These are phyloP conservation scores for Mucor velutinosus DNA, from an alignment of 371 early-diverging fungal species.

Conservation along the genomic window DNA sequence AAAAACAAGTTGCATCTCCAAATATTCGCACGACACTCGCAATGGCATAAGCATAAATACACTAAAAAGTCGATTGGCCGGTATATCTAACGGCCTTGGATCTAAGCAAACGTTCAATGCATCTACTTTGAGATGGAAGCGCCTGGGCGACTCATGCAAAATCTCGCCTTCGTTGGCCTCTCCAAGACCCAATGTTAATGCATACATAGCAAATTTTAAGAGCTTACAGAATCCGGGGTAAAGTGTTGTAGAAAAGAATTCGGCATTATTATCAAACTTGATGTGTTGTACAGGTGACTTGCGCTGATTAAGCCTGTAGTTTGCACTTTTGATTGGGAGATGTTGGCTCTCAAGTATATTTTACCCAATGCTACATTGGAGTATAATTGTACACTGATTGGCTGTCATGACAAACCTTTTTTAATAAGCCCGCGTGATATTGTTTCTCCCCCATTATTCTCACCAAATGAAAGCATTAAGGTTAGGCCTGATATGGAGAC, in stretches of 20 bases:
- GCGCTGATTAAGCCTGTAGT: slow-evolving; percentile 8
- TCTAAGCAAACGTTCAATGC: background rate
- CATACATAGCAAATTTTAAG: slow-evolving; percentile 1
- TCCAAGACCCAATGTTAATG: too few relatives aligned
- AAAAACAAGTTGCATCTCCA: background rate
- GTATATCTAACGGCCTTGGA: background rate
- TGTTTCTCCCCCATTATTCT: background rate
- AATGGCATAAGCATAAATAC: background rate
- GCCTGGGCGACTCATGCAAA: too few relatives aligned
- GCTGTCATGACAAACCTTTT: slow-evolving; percentile 11
- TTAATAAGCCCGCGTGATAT: slow-evolving; percentile 8
- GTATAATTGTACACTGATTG: slow-evolving; percentile 22
- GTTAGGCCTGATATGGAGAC: background rate
- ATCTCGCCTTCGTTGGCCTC: too few relatives aligned
- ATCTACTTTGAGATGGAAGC: too few relatives aligned
- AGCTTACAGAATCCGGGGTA: background rate
- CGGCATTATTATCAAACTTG: background rate
- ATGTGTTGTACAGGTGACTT: background rate
- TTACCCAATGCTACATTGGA: background rate
- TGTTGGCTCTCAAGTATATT: background rate
- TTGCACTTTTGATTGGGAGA: background rate
- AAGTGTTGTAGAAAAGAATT: background rate
- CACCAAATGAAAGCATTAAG: background rate
- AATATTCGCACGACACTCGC: background rate
- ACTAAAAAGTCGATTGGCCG: background rate